A percentile compares a stretch with the other conserved stretches of the same genome.
phyloP scores from a whole-genome alignment of 1,139 yeast genomes.

The Maudiozyma humilis region DNA sequence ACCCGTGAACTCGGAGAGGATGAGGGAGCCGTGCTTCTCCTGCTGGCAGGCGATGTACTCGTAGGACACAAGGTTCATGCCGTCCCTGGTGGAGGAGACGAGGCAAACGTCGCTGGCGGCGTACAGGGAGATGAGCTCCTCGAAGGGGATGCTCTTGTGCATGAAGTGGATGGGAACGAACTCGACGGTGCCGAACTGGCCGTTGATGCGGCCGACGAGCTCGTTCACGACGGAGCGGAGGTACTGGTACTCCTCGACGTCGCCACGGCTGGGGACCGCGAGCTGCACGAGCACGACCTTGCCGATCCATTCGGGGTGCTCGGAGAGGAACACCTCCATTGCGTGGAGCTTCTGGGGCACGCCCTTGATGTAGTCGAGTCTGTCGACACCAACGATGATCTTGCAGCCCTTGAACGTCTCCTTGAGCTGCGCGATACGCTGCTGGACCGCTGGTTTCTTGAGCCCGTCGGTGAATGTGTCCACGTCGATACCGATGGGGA shows the following conservation, averaged over 20 bases:
- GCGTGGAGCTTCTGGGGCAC: slow-evolving; percentile 96
- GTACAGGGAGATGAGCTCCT: slow-evolving; percentile 83
- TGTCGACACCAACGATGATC: slow-evolving; percentile 90
- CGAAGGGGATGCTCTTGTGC: slow-evolving; percentile 86
- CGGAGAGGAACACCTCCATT: slow-evolving; percentile 80
- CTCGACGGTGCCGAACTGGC: slow-evolving; percentile 92
- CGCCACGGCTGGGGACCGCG: slow-evolving; percentile 96
- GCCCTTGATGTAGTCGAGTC: slow-evolving; percentile 93
- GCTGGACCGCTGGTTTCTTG: slow-evolving; percentile 50
- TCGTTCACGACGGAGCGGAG: slow-evolving; percentile 91
- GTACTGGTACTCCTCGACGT: slow-evolving; percentile 95
- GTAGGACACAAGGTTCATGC: slow-evolving; percentile 93
- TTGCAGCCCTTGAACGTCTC: slow-evolving; percentile 63
- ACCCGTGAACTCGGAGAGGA: slow-evolving; percentile 91
- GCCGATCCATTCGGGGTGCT: slow-evolving; percentile 97
- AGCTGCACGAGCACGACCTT: slow-evolving; percentile 93
- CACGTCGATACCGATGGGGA: slow-evolving; percentile 97
- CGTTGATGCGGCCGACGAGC: slow-evolving; percentile 92
- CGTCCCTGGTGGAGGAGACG: slow-evolving; percentile 92
- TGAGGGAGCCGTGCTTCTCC: slow-evolving; percentile 74
- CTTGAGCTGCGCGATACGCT: slow-evolving; percentile 54
- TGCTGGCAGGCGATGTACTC: slow-evolving; percentile 96
- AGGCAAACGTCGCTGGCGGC: slow-evolving; percentile 82
- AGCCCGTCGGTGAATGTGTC: slow-evolving; percentile 82
- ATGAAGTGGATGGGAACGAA: slow-evolving; percentile 95